Evolutionary conservation across 805 yeast species (phyloP).

Genomic region (Clavispora vitiphila): DNA sequence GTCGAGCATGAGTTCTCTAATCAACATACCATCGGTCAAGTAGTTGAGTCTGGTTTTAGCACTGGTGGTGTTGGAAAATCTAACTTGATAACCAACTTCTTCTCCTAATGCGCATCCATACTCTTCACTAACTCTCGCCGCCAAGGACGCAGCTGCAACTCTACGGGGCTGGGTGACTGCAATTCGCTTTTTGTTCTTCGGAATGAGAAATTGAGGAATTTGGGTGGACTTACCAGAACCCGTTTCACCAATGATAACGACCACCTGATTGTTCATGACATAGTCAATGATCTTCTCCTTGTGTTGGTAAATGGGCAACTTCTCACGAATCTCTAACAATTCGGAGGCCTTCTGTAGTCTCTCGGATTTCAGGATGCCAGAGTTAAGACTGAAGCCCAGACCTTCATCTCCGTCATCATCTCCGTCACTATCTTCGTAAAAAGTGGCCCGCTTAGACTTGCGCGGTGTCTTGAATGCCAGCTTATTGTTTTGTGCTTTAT

Average conservation of each 20-base stretch:
- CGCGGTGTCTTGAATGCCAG: conserved; percentile 4
- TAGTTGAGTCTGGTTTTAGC: conserved; percentile 69
- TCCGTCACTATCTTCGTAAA: conserved; percentile 33
- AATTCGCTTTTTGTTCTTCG: conserved; percentile 47
- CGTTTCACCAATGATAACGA: conserved; percentile 89
- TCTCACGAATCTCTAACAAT: conserved; percentile 48
- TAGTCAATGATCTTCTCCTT: conserved; percentile 57
- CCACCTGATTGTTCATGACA: conserved; percentile 54
- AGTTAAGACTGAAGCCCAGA: conserved; percentile 6
- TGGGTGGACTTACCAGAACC: conserved; percentile 99
- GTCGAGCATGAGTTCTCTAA: conserved; percentile 85
- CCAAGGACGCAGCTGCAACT: conserved; percentile 94
- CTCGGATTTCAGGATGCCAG: conserved; percentile 12
- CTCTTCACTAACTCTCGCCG: conserved; percentile 89
- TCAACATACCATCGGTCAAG: conserved; percentile 94
- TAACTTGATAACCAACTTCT: conserved; percentile 87
- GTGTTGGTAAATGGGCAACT: conserved; percentile 73
- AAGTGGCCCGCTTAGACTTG: conserved; percentile 14
- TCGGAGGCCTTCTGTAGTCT: conserved; percentile 38
- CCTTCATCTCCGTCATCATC: conserved; percentile 26
- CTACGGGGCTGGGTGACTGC: conserved; percentile 97
- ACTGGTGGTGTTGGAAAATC: conserved; percentile 72
- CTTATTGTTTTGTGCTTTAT: neutral
- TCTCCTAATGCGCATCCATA: conserved; percentile 71
- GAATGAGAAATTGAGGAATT: conserved; percentile 85